Evolutionary conservation across 306 rosid genomes (phyloP).

Genomic region (Cucumis melo): DNA sequence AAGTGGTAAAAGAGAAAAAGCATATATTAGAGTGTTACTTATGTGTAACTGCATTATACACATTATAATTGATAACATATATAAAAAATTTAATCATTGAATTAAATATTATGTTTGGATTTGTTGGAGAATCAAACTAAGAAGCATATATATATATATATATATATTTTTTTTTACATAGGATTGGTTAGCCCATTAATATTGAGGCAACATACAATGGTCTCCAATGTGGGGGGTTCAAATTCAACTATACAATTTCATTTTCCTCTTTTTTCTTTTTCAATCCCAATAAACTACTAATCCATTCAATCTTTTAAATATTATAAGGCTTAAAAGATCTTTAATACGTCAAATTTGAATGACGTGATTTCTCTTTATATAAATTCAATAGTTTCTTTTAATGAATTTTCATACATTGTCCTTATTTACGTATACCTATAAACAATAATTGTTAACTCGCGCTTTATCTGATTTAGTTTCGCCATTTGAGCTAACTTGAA

Average conservation of each 20-base stretch:
- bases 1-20: slow-evolving; percentile 10
- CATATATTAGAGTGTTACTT: neutral
- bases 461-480: too few relatives aligned
- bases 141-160: neutral
- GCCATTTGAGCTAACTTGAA: too few relatives aligned
- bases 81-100: neutral
- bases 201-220: neutral
- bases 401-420: too few relatives aligned
- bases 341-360: too few relatives aligned
- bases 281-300: too few relatives aligned
- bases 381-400: too few relatives aligned
- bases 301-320: too few relatives aligned
- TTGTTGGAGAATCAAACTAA: neutral
- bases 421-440: too few relatives aligned
- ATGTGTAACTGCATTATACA: neutral
- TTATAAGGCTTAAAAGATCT: too few relatives aligned
- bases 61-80: neutral
- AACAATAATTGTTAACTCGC: too few relatives aligned
- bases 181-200: neutral
- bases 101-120: neutral
- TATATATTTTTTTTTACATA: too few relatives aligned
- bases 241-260: neutral
- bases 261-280: neutral
- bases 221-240: slow-evolving; percentile 3
- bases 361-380: too few relatives aligned